Conservation (phyloP, 1,139 yeast species). For the Geotrichum restrictum region DNA sequence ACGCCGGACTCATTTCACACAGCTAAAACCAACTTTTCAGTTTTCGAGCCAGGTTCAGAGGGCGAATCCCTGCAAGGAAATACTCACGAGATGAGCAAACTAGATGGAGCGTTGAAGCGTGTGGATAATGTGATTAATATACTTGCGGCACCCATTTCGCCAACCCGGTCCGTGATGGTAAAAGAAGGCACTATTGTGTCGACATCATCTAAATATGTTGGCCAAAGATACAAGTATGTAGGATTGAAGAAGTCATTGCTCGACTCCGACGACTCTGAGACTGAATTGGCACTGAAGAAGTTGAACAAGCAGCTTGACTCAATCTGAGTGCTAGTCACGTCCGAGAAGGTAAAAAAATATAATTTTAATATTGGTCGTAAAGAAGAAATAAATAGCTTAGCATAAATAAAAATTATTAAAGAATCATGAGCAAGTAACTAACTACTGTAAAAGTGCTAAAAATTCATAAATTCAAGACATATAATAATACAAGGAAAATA, state of each 20-base stretch:
- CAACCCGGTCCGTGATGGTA: background rate
- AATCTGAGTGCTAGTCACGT: background rate
- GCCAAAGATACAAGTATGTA: background rate
- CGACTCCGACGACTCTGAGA: background rate
- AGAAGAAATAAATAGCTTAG: background rate
- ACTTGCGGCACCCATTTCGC: constrained; percentile 7
- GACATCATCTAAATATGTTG: background rate
- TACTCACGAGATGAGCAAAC: background rate
- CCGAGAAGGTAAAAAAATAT: background rate
- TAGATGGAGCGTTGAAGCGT: constrained; percentile 12
- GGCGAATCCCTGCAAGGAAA: background rate
- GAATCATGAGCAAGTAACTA: too few species aligned
- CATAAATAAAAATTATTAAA: too few species aligned
- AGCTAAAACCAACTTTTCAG: constrained; percentile 6
- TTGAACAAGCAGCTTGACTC: background rate
- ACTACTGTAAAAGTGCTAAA: too few species aligned
- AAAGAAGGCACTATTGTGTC: background rate
- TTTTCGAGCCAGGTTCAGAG: background rate
- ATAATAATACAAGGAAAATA: too few species aligned
- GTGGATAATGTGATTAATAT: constrained; percentile 14
- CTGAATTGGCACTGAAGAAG: background rate
- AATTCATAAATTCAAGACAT: too few species aligned
- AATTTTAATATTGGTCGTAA: background rate
- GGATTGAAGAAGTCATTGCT: background rate
- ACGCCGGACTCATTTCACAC: constrained; percentile 12